Conservation (phyloP, 1,284 basidiomycete species). For the Heliocybe sulcata region DNA sequence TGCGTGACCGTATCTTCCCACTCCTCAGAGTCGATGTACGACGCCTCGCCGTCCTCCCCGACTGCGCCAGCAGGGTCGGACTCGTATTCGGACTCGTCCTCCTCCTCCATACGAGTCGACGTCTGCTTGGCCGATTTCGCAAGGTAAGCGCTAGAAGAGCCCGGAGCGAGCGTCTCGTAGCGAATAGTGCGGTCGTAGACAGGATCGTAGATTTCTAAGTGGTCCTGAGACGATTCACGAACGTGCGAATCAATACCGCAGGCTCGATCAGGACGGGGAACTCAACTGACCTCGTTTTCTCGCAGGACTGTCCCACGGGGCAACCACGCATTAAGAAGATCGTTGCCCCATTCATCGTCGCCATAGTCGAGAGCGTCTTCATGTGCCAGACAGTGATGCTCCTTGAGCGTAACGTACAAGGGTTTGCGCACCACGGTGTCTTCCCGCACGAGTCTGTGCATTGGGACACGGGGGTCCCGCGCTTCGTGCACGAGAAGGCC, state of each 20-base stretch:
- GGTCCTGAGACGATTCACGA: background rate
- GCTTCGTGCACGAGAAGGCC: constrained; percentile 12
- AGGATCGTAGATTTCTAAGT: background rate
- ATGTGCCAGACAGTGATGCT: constrained; percentile 36
- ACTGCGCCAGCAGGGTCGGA: constrained; percentile 5
- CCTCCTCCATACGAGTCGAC: background rate
- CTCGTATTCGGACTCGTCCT: constrained; percentile 5
- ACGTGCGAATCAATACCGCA: constrained; percentile 7
- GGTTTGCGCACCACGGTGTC: constrained; percentile 25
- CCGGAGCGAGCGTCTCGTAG: background rate
- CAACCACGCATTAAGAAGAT: constrained; percentile 38
- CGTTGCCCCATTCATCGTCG: constrained; percentile 26
- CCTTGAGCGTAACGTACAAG: constrained; percentile 32
- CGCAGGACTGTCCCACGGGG: constrained; percentile 26
- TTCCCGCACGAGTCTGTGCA: background rate
- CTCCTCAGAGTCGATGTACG: constrained; percentile 24
- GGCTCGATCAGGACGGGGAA: background rate
- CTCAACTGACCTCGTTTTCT: constrained; percentile 24
- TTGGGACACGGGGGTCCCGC: constrained; percentile 8
- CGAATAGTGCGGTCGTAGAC: background rate
- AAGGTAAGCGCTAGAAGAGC: background rate
- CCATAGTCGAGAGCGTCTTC: constrained; percentile 22
- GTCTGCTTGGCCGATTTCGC: background rate
- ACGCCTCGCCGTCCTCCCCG: constrained; percentile 8
- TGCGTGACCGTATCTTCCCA: constrained; percentile 29